Percentiles rank a stretch among this genome's conserved stretches.
These are phyloP conservation scores for Erucastrum elatum DNA, from an alignment of 345 rosid genomes.

Conservation along the genomic window DNA sequence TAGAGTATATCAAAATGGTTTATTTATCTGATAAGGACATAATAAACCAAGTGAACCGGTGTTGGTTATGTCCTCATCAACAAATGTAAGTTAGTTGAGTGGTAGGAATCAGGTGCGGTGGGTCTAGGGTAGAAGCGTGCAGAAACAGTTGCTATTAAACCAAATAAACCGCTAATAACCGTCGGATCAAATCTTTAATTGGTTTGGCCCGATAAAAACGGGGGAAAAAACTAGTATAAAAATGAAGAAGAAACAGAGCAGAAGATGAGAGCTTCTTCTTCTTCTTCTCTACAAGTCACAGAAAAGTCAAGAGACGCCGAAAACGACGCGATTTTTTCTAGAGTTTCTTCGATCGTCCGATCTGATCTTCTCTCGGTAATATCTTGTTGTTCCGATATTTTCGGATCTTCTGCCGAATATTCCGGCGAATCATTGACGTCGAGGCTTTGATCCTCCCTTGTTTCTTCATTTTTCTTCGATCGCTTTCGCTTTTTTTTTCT, in stretches of 20 bases:
- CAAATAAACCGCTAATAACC: conserved; percentile 39
- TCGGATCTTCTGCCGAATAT: conserved; percentile 8
- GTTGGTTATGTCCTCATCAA: neutral
- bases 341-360: conserved; percentile 13
- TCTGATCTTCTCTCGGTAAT: conserved; percentile 30
- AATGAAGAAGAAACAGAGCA: conserved; percentile 21
- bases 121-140: conserved; percentile 14
- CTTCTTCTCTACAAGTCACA: conserved; percentile 14
- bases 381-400: conserved; percentile 3
- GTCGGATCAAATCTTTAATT: conserved; percentile 32
- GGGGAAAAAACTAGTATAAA: conserved; percentile 23
- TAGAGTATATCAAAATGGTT: no score
- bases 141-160: conserved; percentile 24
- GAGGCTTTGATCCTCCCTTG: neutral
- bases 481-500: conserved; percentile 20
- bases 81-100: neutral
- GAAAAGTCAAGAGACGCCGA: conserved; percentile 21
- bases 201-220: conserved; percentile 31
- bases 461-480: neutral
- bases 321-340: conserved; percentile 14
- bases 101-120: neutral
- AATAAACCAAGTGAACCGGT: no score
- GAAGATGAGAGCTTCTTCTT: conserved; percentile 3
- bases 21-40: neutral
- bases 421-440: conserved; percentile 36